Evolutionary conservation across 2,329 filamentous ascomycete species (phyloP), one percentile per base, ranked within the genome.

Genomic region (Fusarium sp.): DNA sequence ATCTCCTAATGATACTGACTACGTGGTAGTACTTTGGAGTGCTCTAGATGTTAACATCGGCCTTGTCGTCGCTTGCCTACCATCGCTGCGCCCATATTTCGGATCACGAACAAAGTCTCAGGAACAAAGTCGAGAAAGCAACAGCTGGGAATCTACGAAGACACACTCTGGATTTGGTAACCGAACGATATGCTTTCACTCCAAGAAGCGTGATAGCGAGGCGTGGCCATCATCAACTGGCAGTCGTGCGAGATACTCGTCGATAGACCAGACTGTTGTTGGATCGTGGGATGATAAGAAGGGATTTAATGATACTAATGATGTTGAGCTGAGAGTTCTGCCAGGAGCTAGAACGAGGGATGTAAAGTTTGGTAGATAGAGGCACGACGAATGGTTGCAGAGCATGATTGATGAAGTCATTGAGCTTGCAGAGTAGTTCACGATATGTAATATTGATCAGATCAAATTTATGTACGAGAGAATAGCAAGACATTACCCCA

Each of bases 81-180:
- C 73, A 0, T 75, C 73, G 1, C 57, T 75, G 0, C 61, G 73
- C 24, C 73, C 73, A 24, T 75, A 75, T 13, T 75, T 75, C 18
- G 59, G 62, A 16, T 41, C 68, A 10, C 56, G 54, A 36, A 30
- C 24, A 5, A 28, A 39, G 3, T 63, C 61, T 4, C 39, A 55
- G 16, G 42, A 45, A 10, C 61, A 50, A 2, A 51, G 33, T 30
- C 63, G 24, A 7, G 55, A 61, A 4, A 68, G 54, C 11, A 20
- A 16, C 2, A 53, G 35, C 15, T 28, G 39, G 14, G 50, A 67
- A 10, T 44, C 42, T 1, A 3, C 14, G 3, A 9, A 38, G 22
- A 38, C 54, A 6, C 47, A 22, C 5, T 57, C 51, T 1, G 53
- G 41, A 1, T n/a, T 44, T n/a, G 45, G 55, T 0, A 41, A 55